These are phyloP conservation scores for Colletotrichum neosansevieriae DNA, from an alignment of 2,329 filamentous ascomycete genomes.

Conservation along the genomic window DNA sequence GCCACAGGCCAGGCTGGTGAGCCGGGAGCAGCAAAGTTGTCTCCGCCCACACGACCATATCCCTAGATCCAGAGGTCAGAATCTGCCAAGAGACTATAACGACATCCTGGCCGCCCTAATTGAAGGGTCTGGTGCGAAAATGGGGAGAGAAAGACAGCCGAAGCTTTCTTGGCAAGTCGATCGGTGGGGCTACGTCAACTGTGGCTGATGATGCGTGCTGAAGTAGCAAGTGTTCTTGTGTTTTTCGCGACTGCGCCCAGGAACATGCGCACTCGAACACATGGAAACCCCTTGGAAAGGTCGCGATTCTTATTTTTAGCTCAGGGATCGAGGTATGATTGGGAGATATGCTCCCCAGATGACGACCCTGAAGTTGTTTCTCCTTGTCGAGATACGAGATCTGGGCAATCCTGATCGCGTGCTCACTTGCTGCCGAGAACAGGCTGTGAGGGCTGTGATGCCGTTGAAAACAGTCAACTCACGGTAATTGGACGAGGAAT, in stretches of 20 bases:
- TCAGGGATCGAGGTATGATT: conserved; percentile 21
- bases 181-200: conserved; percentile 36
- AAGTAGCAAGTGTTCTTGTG: neutral
- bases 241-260: conserved; percentile 20
- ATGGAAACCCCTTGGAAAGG: conserved; percentile 1
- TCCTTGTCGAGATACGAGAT: conserved; percentile 25
- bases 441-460: neutral
- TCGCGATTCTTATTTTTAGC: conserved; percentile 29
- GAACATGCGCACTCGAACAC: neutral
- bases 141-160: conserved; percentile 24
- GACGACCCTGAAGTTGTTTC: conserved; percentile 2
- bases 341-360: conserved; percentile 12
- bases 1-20: neutral
- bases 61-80: conserved; percentile 19
- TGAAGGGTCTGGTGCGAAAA: conserved; percentile 1
- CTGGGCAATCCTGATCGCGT: conserved; percentile 19
- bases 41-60: neutral
- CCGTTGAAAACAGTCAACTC: conserved; percentile 5
- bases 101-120: neutral
- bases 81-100: conserved; percentile 18
- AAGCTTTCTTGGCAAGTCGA: conserved; percentile 38
- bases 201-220: conserved; percentile 29
- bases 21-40: neutral
- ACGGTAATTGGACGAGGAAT: too few species aligned
- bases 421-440: conserved; percentile 5